Evolutionary conservation across 78 protist genomes (phyloP).

Genomic region (Dictyostelium brefeldianum): DNA sequence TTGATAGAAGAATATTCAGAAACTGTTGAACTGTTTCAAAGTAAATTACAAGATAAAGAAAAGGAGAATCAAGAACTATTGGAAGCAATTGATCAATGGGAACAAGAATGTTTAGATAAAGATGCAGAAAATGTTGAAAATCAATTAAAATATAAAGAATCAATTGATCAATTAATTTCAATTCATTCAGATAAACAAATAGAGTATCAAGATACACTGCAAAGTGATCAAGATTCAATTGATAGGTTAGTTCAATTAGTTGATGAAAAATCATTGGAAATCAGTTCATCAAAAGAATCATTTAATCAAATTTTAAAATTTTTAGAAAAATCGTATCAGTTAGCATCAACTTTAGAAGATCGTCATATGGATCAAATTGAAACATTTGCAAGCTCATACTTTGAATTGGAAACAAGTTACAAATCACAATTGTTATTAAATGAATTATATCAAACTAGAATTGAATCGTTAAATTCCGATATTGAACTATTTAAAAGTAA

Average conservation of each 20-base stretch:
- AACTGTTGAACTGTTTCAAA: neutral
- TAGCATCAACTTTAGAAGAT: conserved; percentile 3
- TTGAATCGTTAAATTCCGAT: neutral
- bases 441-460: neutral
- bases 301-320: neutral
- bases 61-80: neutral
- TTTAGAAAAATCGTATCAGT: neutral
- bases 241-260: neutral
- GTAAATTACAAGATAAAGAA: neutral
- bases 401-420: neutral
- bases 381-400: neutral
- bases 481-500: neutral
- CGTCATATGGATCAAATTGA: neutral
- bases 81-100: neutral
- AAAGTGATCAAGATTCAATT: neutral
- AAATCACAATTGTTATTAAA: neutral
- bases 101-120: neutral
- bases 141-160: neutral
- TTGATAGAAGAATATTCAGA: neutral
- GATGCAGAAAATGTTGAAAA: neutral
- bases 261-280: neutral
- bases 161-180: neutral
- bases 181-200: neutral
- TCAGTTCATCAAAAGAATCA: neutral
- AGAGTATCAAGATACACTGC: neutral